Base-by-base conservation (phyloP, 1,284 basidiomycete species). In the Cutaneotrichosporon sp. region DNA sequence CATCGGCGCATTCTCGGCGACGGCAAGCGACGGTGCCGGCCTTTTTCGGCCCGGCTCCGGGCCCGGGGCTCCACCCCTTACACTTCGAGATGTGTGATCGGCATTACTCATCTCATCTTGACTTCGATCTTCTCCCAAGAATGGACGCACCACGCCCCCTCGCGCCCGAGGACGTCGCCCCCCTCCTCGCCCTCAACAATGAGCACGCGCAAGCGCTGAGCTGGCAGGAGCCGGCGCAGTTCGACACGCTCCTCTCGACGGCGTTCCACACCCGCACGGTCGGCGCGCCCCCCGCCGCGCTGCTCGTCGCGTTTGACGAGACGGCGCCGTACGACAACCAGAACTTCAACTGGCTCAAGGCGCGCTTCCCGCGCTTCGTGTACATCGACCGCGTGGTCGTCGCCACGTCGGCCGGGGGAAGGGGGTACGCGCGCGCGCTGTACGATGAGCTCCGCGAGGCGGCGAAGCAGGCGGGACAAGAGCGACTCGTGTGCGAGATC, bases 311-410 rank as follows among this genome's bases (percentile, higher is more conserved):
- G 1, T 52, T 63, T 18, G 58, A 56, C 54, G 10, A 59, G 8
- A 24, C 33, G 11, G 54, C 57, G 14, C 16, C 33, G 4, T 63
- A 63, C 58, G 55, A 57, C 43, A 63, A 63, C 25, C 50, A 38
- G 29, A 63, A 63, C 58, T 59, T 63, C 25, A 24, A 27, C 34
- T 63, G 62, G 62, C 50, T 56, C 54, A 50, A 47, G 50, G 33
- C 43, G 7, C 54, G 36, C 24, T 56, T 27, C 29, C n/a, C 38
- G 34, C 6, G 27, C n/a, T 63, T 63, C n/a, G 50, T 63, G 11
- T 63, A 63, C 54, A 53, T 63, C 29, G 62, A 63, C 45, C 62
- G 62, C 62, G 49, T 62, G 11, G 61, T 62, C 38, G 42, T 38
- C 22, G 58, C 42, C 4, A 14, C 33, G 16, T 18, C 47, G 14